Percentiles rank a stretch among this genome's conserved stretches.
Conservation (phyloP, 306 rosid genomes). For the Castanea sativa region DNA sequence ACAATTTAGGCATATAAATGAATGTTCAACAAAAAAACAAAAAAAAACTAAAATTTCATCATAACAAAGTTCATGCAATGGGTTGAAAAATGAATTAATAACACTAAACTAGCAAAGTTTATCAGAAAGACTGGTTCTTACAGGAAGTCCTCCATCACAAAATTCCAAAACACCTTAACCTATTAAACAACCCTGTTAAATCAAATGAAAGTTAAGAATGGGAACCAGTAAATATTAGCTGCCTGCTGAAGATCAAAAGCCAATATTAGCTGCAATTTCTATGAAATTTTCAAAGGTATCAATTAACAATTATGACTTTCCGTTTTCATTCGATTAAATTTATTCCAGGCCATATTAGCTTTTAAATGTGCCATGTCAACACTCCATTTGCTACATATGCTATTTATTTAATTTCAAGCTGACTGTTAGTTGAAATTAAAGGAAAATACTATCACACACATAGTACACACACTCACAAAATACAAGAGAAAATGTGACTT, state of each 20-base stretch:
- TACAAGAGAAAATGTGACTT: no score
- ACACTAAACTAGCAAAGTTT: not conserved
- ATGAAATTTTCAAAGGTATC: no score
- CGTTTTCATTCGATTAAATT: no score
- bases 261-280: not conserved
- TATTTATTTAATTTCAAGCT: no score
- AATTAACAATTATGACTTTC: no score
- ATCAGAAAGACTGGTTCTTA: constrained; percentile 33
- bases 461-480: no score
- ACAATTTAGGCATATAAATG: not conserved
- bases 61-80: not conserved
- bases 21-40: not conserved
- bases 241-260: not conserved
- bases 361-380: no score
- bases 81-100: not conserved
- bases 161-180: constrained; percentile 81
- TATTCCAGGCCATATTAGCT: no score
- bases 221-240: not conserved
- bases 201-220: constrained; percentile 9
- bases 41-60: not conserved
- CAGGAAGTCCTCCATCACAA: constrained; percentile 75
- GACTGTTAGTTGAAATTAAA: no score
- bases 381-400: no score
- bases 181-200: constrained; percentile 73
- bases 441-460: no score